phyloP scores from a whole-genome alignment of 768 basidiomycete genomes.

The Lepiota subincarnata region DNA sequence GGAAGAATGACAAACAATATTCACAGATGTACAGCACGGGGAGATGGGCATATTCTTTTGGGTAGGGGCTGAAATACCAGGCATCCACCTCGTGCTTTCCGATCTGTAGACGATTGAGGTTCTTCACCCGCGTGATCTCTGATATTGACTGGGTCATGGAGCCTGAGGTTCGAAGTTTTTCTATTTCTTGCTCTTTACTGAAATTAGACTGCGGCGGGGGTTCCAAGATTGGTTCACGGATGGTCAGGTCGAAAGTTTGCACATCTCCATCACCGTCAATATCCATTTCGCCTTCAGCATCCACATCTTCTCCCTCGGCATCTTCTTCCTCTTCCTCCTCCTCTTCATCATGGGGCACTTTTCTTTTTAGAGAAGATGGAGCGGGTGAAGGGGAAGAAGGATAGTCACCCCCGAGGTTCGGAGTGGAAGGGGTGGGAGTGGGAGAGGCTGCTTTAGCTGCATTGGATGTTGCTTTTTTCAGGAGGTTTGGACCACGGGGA shows the following conservation, averaged over 20 bases:
- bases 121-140: slow-evolving; percentile 97
- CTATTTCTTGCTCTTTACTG: slow-evolving; percentile 98
- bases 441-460: slow-evolving; percentile 57
- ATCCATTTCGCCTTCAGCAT: slow-evolving; percentile 68
- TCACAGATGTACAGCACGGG: slow-evolving; percentile 97
- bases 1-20: slow-evolving; percentile 93
- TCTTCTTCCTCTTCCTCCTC: slow-evolving; percentile 56
- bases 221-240: slow-evolving; percentile 47
- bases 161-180: slow-evolving; percentile 94
- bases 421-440: slow-evolving; percentile 56
- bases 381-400: slow-evolving; percentile 54
- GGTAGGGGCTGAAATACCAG: slow-evolving; percentile 99
- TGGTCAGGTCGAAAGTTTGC: slow-evolving; percentile 62
- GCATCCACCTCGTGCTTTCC: slow-evolving; percentile 96
- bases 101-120: slow-evolving; percentile 94
- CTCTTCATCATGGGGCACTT: slow-evolving; percentile 60
- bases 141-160: slow-evolving; percentile 99
- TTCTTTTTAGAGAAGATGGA: slow-evolving; percentile 60
- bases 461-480: slow-evolving; percentile 69
- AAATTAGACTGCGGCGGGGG: slow-evolving; percentile 58
- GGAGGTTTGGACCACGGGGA: slow-evolving; percentile 46
- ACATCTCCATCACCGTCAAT: slow-evolving; percentile 72
- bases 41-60: slow-evolving; percentile 95
- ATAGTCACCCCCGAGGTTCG: slow-evolving; percentile 36
- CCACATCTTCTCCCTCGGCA: slow-evolving; percentile 53